These are phyloP conservation scores for Malassezia sp. DNA, from an alignment of 1,284 basidiomycete genomes.

Conservation along the genomic window DNA sequence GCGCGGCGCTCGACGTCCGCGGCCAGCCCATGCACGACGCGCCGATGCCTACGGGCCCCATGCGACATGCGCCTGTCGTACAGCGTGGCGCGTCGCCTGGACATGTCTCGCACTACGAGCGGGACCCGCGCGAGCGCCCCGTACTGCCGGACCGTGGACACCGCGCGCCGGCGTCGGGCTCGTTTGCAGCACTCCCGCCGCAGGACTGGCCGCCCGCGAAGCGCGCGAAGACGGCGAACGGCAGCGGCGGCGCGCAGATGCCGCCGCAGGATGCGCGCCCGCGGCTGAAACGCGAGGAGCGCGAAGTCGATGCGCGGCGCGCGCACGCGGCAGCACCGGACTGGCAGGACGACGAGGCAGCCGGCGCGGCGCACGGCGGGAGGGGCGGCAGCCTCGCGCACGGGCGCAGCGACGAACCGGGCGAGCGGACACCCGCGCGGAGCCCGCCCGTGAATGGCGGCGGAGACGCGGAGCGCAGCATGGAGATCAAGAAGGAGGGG, in stretches of 20 bases:
- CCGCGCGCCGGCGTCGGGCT: not conserved
- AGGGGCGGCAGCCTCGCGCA: not conserved
- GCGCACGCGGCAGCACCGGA: not conserved
- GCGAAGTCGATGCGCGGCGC: constrained; percentile 1
- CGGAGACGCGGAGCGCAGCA: too few species aligned
- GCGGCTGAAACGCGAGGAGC: constrained; percentile 8
- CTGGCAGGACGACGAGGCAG: not conserved
- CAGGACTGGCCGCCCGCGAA: constrained; percentile 8
- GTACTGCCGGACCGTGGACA: not conserved
- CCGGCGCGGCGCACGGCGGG: not conserved
- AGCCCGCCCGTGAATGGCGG: too few species aligned
- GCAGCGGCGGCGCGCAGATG: not conserved
- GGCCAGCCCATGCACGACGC: constrained; percentile 10
- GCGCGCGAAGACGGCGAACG: constrained; percentile 2
- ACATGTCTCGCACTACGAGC: too few species aligned
- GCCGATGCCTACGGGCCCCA: too few species aligned
- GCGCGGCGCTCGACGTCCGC: constrained; percentile 55
- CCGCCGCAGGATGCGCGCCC: not conserved
- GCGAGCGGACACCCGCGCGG: too few species aligned
- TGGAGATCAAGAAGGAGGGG: constrained; percentile 65
- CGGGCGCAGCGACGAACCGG: not conserved
- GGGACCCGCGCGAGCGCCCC: not conserved
- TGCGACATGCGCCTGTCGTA: too few species aligned
- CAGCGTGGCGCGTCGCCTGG: too few species aligned
- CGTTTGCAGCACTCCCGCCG: not conserved